phyloP scores from a whole-genome alignment of 495 filamentous ascomycete species.

The Hypoxylon trugodes region DNA sequence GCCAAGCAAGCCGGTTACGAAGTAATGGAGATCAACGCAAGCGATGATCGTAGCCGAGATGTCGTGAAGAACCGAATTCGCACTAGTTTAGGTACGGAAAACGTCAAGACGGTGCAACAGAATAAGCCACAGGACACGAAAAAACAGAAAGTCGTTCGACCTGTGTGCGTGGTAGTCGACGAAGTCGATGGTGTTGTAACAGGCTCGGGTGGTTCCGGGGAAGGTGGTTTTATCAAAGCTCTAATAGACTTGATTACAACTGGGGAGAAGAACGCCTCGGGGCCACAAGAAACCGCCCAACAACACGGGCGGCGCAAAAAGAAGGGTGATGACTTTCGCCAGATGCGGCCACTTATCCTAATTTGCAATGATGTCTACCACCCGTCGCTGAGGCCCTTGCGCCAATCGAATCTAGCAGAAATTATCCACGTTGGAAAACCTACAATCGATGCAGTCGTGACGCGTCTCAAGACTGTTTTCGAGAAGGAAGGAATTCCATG shows the following conservation, averaged over 20 bases:
- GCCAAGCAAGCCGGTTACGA: conserved; percentile 95
- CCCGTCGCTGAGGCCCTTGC: conserved; percentile 81
- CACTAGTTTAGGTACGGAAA: conserved; percentile 89
- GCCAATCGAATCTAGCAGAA: conserved; percentile 82
- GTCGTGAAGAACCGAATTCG: conserved; percentile 90
- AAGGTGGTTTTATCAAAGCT: conserved; percentile 93
- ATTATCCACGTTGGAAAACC: conserved; percentile 93
- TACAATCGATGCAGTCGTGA: conserved; percentile 83
- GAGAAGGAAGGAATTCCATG: conserved; percentile 83
- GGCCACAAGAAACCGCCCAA: conserved; percentile 47
- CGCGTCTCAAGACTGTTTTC: conserved; percentile 82
- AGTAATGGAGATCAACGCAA: conserved; percentile 88
- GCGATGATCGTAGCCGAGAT: conserved; percentile 75
- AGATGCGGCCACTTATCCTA: conserved; percentile 86
- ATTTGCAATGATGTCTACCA: conserved; percentile 99
- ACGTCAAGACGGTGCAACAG: conserved; percentile 81
- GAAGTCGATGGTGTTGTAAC: conserved; percentile 94
- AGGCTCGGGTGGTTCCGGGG: conserved; percentile 72
- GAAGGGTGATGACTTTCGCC: conserved; percentile 82
- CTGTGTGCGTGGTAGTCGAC: conserved; percentile 93
- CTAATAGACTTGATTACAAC: conserved; percentile 85
- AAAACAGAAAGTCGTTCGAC: conserved; percentile 77
- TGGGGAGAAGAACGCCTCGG: conserved; percentile 80
- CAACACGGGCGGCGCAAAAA: conserved; percentile 55
- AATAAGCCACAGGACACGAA: conserved; percentile 65